phyloP scores from a whole-genome alignment of 805 yeast species.

The Candida pseudofarinosa region DNA sequence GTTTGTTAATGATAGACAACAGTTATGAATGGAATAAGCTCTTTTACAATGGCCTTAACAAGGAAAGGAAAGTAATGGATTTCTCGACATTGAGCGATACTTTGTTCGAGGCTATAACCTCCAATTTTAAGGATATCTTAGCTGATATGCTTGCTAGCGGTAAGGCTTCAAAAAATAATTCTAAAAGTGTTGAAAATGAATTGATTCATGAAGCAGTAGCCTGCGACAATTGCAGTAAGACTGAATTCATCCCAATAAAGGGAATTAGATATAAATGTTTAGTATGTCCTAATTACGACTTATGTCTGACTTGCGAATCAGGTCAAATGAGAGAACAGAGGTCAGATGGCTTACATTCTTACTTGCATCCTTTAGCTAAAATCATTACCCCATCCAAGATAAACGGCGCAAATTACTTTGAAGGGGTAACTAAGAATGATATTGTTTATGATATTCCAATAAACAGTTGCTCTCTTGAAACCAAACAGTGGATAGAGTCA shows the following conservation, averaged over 20 bases:
- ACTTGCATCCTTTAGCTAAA: conserved; percentile 28
- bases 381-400: conserved; percentile 8
- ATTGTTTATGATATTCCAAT: conserved; percentile 16
- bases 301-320: conserved; percentile 40
- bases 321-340: conserved; percentile 10
- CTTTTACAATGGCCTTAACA: background rate
- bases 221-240: conserved; percentile 35
- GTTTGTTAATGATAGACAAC: conserved; percentile 21
- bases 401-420: conserved; percentile 17
- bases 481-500: conserved; percentile 13
- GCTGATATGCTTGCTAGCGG: conserved; percentile 2
- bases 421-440: background rate
- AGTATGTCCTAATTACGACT: conserved; percentile 50
- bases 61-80: conserved; percentile 13
- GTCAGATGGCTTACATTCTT: conserved; percentile 17
- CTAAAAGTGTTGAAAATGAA: background rate
- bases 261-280: conserved; percentile 51
- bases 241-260: conserved; percentile 28
- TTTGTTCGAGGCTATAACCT: conserved; percentile 25
- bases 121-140: conserved; percentile 20
- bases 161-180: background rate
- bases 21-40: background rate
- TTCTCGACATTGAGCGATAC: conserved; percentile 21
- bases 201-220: conserved; percentile 22
- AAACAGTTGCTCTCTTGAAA: conserved; percentile 14